Conservation (phyloP, 768 basidiomycete species). For the Lactarius indigo region DNA sequence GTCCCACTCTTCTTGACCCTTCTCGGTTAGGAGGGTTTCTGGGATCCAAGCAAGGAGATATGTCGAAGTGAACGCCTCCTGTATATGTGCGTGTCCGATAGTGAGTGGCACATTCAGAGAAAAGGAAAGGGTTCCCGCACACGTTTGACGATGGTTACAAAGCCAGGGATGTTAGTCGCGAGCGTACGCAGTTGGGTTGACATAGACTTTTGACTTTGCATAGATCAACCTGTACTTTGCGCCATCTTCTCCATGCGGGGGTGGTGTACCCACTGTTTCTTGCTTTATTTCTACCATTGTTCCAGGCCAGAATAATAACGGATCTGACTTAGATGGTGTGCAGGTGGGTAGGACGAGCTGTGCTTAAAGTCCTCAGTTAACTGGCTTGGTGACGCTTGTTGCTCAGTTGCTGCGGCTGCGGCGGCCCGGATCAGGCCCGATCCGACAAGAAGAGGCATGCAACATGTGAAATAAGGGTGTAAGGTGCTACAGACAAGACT, state of each 20-base stretch:
- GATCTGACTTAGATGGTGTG: background rate
- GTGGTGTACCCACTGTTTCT: constrained; percentile 28
- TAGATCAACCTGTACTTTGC: constrained; percentile 72
- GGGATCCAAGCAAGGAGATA: constrained; percentile 94
- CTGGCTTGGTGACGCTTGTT: background rate
- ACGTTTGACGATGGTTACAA: constrained; percentile 86
- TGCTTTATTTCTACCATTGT: constrained; percentile 80
- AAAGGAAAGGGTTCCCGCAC: constrained; percentile 41
- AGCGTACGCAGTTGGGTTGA: constrained; percentile 89
- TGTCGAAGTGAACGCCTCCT: constrained; percentile 73
- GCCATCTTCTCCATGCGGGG: constrained; percentile 43
- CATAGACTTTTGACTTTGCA: constrained; percentile 91
- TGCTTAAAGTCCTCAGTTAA: background rate
- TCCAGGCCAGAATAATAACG: constrained; percentile 33
- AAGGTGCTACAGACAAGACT: constrained; percentile 7
- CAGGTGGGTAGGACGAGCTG: background rate
- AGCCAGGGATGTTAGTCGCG: constrained; percentile 94
- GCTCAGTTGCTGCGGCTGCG: background rate
- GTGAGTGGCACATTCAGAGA: constrained; percentile 22
- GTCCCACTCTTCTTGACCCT: constrained; percentile 80
- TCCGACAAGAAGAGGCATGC: background rate
- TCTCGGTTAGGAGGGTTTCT: constrained; percentile 77
- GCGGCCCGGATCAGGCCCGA: background rate
- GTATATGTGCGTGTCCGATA: constrained; percentile 4
- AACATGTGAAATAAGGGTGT: background rate